Percentiles rank a stretch among this genome's conserved stretches.
Conservation (phyloP, 805 yeast species). For the Isabelozyma heimii region DNA sequence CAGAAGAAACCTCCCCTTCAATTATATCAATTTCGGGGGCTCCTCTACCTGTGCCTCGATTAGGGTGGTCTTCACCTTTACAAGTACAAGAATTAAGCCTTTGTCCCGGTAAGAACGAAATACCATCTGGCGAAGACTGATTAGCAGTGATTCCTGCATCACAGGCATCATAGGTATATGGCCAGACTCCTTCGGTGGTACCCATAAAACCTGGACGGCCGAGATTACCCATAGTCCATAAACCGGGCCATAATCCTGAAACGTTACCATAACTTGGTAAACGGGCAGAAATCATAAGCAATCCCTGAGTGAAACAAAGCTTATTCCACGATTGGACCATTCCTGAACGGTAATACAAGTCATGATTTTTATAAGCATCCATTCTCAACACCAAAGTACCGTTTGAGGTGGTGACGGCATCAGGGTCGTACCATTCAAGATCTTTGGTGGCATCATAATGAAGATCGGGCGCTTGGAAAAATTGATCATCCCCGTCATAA, state of each 20-base stretch:
- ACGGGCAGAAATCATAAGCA: constrained; percentile 29
- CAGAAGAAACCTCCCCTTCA: constrained; percentile 75
- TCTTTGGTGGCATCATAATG: constrained; percentile 43
- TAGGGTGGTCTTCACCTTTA: constrained; percentile 37
- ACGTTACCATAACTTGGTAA: constrained; percentile 36
- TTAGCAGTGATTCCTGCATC: constrained; percentile 41
- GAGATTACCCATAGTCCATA: constrained; percentile 42
- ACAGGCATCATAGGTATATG: constrained; percentile 37
- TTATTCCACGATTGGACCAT: constrained; percentile 42
- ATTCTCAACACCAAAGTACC: constrained; percentile 33
- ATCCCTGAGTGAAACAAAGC: constrained; percentile 36
- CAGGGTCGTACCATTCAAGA: constrained; percentile 46
- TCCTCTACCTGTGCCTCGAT: constrained; percentile 36
- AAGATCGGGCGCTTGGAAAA: constrained; percentile 38
- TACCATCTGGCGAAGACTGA: constrained; percentile 41
- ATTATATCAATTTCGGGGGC: constrained; percentile 79
- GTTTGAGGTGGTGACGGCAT: constrained; percentile 41
- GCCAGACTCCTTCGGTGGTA: constrained; percentile 40
- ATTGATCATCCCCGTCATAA: constrained; percentile 44
- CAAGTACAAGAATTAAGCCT: constrained; percentile 33
- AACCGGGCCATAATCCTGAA: constrained; percentile 41
- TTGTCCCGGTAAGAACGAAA: constrained; percentile 40
- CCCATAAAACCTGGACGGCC: constrained; percentile 39
- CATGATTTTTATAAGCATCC: constrained; percentile 39
- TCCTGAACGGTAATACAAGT: constrained; percentile 36